A percentile compares a stretch with the other conserved stretches of the same genome.
phyloP scores from a whole-genome alignment of 2,329 filamentous ascomycete genomes.

The Orbilia oligospora region DNA sequence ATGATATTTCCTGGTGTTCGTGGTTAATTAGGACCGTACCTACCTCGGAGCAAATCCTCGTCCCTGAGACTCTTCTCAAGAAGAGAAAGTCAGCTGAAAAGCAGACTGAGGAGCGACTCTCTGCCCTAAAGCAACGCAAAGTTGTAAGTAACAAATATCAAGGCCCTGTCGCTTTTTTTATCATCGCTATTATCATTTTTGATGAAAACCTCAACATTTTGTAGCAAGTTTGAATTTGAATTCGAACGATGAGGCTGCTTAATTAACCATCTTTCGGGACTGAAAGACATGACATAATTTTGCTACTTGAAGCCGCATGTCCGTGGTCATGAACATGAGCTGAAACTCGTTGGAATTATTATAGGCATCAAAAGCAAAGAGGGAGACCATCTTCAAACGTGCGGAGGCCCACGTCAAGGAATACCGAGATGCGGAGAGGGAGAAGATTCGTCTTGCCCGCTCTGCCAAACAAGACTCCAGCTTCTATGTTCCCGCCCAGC shows the following conservation, averaged over 20 bases:
- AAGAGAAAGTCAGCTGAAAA: conserved; percentile 99
- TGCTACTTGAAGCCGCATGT: background rate
- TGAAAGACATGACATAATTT: conserved; percentile 72
- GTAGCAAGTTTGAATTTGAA: conserved; percentile 84
- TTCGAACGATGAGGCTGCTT: conserved; percentile 92
- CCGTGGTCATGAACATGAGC: background rate
- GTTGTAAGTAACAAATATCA: conserved; percentile 75
- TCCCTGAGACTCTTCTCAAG: conserved; percentile 99
- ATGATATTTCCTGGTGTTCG: conserved; percentile 54
- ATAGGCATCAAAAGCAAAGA: conserved; percentile 99
- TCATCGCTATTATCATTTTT: background rate
- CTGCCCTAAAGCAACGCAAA: conserved; percentile 87
- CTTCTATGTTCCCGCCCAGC: conserved; percentile 94
- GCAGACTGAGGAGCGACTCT: conserved; percentile 88
- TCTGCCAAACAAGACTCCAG: conserved; percentile 91
- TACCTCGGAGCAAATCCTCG: conserved; percentile 93
- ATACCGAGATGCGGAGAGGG: conserved; percentile 97
- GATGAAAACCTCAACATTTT: conserved; percentile 67
- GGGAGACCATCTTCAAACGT: conserved; percentile 98
- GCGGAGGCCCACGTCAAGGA: conserved; percentile 99
- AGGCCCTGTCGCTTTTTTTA: background rate
- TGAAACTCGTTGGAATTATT: background rate
- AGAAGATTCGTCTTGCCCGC: conserved; percentile 94
- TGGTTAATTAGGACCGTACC: conserved; percentile 80
- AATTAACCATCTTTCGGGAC: conserved; percentile 99